These are phyloP conservation scores for Mucor velutinosus DNA, from an alignment of 371 early-diverging fungal genomes.

Conservation along the genomic window DNA sequence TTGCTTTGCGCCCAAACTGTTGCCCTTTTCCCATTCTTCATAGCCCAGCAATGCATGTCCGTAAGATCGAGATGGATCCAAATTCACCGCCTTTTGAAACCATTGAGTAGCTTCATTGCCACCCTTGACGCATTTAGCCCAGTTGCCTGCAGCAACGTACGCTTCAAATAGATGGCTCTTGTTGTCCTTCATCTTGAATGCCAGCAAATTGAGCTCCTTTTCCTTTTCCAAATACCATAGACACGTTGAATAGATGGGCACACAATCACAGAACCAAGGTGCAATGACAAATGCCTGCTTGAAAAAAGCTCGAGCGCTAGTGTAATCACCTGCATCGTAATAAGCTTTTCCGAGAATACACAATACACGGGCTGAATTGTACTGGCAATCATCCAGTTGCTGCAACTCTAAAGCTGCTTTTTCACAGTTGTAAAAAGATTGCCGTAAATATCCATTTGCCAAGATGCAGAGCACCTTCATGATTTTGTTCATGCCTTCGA, in stretches of 20 bases:
- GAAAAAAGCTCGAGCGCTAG: conserved; percentile 36
- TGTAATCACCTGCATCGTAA: conserved; percentile 41
- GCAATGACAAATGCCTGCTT: conserved; percentile 36
- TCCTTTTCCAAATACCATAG: conserved; percentile 45
- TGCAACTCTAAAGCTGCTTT: conserved; percentile 33
- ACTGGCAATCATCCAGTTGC: conserved; percentile 42
- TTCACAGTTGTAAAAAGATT: conserved; percentile 35
- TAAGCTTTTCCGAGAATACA: conserved; percentile 41
- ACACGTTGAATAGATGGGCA: conserved; percentile 46
- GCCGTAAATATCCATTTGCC: conserved; percentile 36
- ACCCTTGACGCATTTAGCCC: conserved; percentile 33
- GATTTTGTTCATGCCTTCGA: conserved; percentile 41
- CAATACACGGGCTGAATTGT: conserved; percentile 41
- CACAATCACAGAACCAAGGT: conserved; percentile 48
- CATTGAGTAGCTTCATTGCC: conserved; percentile 38
- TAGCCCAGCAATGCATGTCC: conserved; percentile 43
- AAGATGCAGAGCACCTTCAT: conserved; percentile 28
- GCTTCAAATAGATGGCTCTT: conserved; percentile 39
- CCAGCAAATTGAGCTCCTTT: conserved; percentile 41
- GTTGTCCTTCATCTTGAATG: conserved; percentile 43
- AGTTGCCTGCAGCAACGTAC: conserved; percentile 47
- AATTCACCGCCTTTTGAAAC: conserved; percentile 43
- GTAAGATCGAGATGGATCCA: conserved; percentile 35
- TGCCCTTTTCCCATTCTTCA: conserved; percentile 42
- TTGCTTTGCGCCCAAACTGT: conserved; percentile 34